A percentile compares a stretch with the other conserved stretches of the same genome.
Conservation (phyloP, 1,284 basidiomycete genomes). For the Wolfiporia cocos region DNA sequence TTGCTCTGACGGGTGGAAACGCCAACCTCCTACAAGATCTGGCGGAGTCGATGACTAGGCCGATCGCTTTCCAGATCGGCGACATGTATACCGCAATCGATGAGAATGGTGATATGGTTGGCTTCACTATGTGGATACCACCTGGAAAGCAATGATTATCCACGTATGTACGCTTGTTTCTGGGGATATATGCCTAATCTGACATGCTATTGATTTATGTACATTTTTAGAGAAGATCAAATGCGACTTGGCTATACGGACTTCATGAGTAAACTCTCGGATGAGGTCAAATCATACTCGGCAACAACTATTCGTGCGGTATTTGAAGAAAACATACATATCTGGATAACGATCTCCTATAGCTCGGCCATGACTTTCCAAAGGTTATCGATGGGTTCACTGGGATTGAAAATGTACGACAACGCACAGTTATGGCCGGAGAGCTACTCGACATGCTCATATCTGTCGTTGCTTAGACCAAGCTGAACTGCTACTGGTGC, state of each 20-base stretch:
- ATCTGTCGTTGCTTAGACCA: background rate
- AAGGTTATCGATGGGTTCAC: constrained; percentile 2
- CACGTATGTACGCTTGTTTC: constrained; percentile 1
- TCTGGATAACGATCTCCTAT: constrained; percentile 1
- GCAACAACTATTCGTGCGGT: too few relatives aligned
- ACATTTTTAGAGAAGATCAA: constrained; percentile 10
- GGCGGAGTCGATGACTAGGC: background rate
- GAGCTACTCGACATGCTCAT: background rate
- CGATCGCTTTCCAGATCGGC: constrained; percentile 1
- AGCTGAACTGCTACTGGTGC: constrained; percentile 14
- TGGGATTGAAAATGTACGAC: constrained; percentile 1
- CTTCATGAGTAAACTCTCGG: constrained; percentile 8
- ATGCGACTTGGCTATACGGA: constrained; percentile 5
- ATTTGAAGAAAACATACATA: background rate
- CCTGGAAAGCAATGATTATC: constrained; percentile 2
- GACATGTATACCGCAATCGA: constrained; percentile 10
- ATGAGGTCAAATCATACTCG: constrained; percentile 10
- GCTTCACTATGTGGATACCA: constrained; percentile 4
- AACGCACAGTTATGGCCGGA: background rate
- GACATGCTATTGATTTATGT: background rate
- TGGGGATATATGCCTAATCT: background rate
- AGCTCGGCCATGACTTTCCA: constrained; percentile 6
- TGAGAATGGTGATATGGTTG: constrained; percentile 7
- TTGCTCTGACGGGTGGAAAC: background rate
- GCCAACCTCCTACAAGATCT: background rate